These are phyloP conservation scores for Sphaceloma murrayae DNA, from an alignment of 2,329 filamentous ascomycete genomes.

Conservation along the genomic window DNA sequence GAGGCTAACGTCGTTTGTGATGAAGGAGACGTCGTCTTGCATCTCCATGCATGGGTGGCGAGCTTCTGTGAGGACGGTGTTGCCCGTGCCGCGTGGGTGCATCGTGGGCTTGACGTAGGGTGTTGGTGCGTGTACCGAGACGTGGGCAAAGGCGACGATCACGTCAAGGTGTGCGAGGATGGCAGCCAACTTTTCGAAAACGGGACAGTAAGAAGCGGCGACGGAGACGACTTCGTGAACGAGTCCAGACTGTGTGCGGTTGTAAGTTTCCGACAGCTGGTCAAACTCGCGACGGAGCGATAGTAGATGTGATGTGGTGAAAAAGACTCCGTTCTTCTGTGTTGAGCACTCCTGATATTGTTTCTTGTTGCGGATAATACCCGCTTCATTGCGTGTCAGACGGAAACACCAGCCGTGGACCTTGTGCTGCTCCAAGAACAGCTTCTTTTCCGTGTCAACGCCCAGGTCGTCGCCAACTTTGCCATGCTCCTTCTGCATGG, in stretches of 20 bases:
- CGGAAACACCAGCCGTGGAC: slow-evolving; percentile 96
- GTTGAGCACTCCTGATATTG: slow-evolving; percentile 92
- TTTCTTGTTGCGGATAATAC: slow-evolving; percentile 84
- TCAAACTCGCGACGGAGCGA: slow-evolving; percentile 81
- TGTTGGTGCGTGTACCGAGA: slow-evolving; percentile 82
- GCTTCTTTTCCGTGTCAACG: slow-evolving; percentile 95
- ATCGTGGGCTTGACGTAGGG: slow-evolving; percentile 87
- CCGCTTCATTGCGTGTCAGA: slow-evolving; percentile 79
- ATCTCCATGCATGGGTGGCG: slow-evolving; percentile 97
- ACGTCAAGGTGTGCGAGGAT: slow-evolving; percentile 91
- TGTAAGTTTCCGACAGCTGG: slow-evolving; percentile 88
- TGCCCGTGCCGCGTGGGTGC: slow-evolving; percentile 75
- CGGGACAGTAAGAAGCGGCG: slow-evolving; percentile 86
- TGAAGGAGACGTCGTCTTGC: slow-evolving; percentile 97
- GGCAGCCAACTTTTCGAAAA: slow-evolving; percentile 78
- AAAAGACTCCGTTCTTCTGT: slow-evolving; percentile 98
- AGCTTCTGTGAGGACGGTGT: slow-evolving; percentile 83
- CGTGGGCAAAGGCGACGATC: slow-evolving; percentile 86
- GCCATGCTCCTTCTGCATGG: slow-evolving; percentile 75
- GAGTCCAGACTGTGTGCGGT: slow-evolving; percentile 81
- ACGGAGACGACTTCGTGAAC: slow-evolving; percentile 89
- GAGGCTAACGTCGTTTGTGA: slow-evolving; percentile 89
- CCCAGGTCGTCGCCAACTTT: slow-evolving; percentile 69
- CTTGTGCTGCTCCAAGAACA: slow-evolving; percentile 93
- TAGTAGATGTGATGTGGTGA: slow-evolving; percentile 77